Percentiles rank a stretch among this genome's conserved stretches.
These are phyloP conservation scores for Panellus pusillus DNA, from an alignment of 768 basidiomycete genomes.

Conservation along the genomic window DNA sequence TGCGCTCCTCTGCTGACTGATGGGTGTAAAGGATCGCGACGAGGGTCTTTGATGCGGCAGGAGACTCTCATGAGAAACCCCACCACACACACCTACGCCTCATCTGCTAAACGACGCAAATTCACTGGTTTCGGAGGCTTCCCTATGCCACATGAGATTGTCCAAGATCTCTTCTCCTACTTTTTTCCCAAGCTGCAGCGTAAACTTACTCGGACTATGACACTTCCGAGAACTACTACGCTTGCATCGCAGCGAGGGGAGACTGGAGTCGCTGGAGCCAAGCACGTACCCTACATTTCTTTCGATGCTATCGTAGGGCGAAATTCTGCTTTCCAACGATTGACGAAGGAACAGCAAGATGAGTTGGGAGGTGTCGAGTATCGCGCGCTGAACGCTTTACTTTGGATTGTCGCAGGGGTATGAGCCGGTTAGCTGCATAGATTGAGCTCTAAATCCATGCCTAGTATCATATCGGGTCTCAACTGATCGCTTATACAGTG, in stretches of 20 bases:
- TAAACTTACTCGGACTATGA: slow-evolving; percentile 66
- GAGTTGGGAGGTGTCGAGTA: slow-evolving; percentile 95
- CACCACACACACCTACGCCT: slow-evolving; percentile 21
- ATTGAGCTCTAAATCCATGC: slow-evolving; percentile 1
- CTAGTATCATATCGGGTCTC: slow-evolving; percentile 78
- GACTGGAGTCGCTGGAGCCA: slow-evolving; percentile 39
- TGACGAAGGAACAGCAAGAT: slow-evolving; percentile 82
- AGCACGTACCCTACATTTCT: slow-evolving; percentile 73
- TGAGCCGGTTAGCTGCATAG: slow-evolving; percentile 27
- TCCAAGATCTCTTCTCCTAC: slow-evolving; percentile 47
- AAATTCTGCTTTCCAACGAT: slow-evolving; percentile 68
- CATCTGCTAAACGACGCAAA: slow-evolving; percentile 29
- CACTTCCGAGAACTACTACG: slow-evolving; percentile 71
- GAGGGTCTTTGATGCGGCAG: slow-evolving; percentile 21
- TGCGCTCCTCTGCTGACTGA: neutral
- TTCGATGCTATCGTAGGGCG: slow-evolving; percentile 85
- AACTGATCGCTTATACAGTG: slow-evolving; percentile 68
- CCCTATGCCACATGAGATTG: slow-evolving; percentile 63
- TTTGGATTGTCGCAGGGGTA: slow-evolving; percentile 80
- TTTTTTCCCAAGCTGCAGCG: slow-evolving; percentile 65
- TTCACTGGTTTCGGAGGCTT: slow-evolving; percentile 69
- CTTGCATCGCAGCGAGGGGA: slow-evolving; percentile 45
- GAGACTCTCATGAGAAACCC: slow-evolving; percentile 21
- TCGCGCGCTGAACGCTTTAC: slow-evolving; percentile 72
- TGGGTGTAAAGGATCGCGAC: slow-evolving; percentile 21